phyloP scores from a whole-genome alignment of 1,284 basidiomycete species.

The Irpex sp. region DNA sequence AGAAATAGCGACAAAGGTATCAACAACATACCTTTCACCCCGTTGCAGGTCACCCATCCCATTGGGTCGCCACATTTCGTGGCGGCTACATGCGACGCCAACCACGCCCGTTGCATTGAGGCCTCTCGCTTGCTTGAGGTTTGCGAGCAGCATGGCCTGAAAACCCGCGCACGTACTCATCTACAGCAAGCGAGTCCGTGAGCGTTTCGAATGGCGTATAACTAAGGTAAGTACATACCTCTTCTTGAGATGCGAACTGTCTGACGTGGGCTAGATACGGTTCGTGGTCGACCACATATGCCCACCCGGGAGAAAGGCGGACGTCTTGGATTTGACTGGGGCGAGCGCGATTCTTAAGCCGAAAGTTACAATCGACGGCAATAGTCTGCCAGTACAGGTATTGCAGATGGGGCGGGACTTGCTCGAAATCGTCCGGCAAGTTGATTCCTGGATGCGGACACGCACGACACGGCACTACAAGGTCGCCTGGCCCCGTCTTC shows the following conservation, averaged over 20 bases:
- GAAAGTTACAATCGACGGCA: conserved; percentile 25
- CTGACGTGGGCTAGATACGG: conserved; percentile 16
- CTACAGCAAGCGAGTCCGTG: neutral
- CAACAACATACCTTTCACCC: conserved; percentile 17
- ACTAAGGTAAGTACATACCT: conserved; percentile 12
- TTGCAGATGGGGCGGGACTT: conserved; percentile 5
- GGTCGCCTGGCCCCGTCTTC: conserved; percentile 22
- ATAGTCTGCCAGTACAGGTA: conserved; percentile 19
- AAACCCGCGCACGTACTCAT: conserved; percentile 14
- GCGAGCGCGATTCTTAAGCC: conserved; percentile 19
- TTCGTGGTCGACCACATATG: conserved; percentile 22
- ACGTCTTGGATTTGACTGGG: conserved; percentile 18
- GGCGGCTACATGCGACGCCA: conserved; percentile 16
- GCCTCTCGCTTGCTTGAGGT: conserved; percentile 14
- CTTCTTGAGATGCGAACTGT: conserved; percentile 9
- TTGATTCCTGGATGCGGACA: conserved; percentile 30
- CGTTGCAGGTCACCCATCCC: conserved; percentile 21
- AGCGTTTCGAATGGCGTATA: neutral
- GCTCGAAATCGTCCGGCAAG: conserved; percentile 24
- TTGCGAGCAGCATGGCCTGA: conserved; percentile 12
- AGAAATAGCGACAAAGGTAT: neutral
- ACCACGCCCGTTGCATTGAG: conserved; percentile 19
- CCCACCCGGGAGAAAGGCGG: conserved; percentile 15
- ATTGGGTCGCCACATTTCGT: conserved; percentile 18
- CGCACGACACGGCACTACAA: conserved; percentile 29